A percentile compares a stretch with the other conserved stretches of the same genome.
Conservation (phyloP, 1,284 basidiomycete species). For the Ceratobasidium sp. region DNA sequence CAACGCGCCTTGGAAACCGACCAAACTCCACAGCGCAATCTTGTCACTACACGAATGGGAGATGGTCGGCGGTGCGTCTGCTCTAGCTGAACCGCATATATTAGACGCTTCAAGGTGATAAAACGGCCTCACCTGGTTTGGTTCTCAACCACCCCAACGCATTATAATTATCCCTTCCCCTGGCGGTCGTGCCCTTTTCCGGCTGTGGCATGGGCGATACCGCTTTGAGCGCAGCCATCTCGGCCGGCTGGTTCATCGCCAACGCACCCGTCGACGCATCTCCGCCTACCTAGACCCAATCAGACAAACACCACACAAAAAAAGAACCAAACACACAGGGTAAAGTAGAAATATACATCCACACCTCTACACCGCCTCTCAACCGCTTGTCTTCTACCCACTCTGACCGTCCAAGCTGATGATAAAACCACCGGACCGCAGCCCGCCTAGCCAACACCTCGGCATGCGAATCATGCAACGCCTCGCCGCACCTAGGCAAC, state of each 20-base stretch:
- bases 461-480: constrained; percentile 87
- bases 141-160: constrained; percentile 78
- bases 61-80: constrained; percentile 77
- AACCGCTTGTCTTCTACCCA: constrained; percentile 52
- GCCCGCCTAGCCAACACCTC: constrained; percentile 85
- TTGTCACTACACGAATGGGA: constrained; percentile 93
- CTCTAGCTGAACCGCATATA: constrained; percentile 54
- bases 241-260: constrained; percentile 69
- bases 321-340: constrained; percentile 66
- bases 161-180: constrained; percentile 80
- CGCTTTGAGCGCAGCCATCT: constrained; percentile 71
- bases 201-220: constrained; percentile 19
- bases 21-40: constrained; percentile 77
- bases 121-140: constrained; percentile 67
- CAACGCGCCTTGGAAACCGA: constrained; percentile 85
- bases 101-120: not conserved
- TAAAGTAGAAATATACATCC: constrained; percentile 86
- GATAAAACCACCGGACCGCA: constrained; percentile 78
- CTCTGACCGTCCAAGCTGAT: constrained; percentile 57
- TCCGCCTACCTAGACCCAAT: constrained; percentile 66
- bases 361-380: constrained; percentile 58
- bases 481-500: constrained; percentile 74
- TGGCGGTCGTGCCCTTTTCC: constrained; percentile 53
- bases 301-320: constrained; percentile 31
- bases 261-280: constrained; percentile 85